Evolutionary conservation across 441 rosid species (phyloP).

Genomic region (Erodium texanum): DNA sequence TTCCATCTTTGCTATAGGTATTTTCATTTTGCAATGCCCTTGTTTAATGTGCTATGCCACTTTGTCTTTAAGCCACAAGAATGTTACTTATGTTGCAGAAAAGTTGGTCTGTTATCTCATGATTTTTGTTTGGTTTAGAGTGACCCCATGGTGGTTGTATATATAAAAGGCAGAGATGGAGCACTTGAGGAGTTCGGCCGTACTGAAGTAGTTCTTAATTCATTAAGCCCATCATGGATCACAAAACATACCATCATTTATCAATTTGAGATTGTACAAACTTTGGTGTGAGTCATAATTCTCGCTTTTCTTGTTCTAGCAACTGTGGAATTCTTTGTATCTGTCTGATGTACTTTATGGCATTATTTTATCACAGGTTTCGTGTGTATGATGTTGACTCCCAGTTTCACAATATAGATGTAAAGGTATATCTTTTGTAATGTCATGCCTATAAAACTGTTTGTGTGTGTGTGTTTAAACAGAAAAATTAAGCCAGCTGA

Average conservation of each 20-base stretch:
- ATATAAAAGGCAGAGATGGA: slow-evolving; percentile 63
- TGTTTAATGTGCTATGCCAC: slow-evolving; percentile 7
- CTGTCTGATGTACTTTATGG: slow-evolving; percentile 15
- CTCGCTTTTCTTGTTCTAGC: neutral
- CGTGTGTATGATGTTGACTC: slow-evolving; percentile 72
- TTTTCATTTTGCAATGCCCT: neutral
- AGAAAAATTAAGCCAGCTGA: too few species aligned
- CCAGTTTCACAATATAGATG: slow-evolving; percentile 57
- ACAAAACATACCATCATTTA: slow-evolving; percentile 37
- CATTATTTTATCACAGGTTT: slow-evolving; percentile 38
- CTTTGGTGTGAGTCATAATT: slow-evolving; percentile 52
- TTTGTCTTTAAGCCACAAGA: neutral
- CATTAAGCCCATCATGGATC: slow-evolving; percentile 76
- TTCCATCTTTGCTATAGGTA: neutral
- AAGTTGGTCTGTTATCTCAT: slow-evolving; percentile 13
- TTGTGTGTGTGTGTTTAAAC: neutral
- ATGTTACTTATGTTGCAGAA: slow-evolving; percentile 16
- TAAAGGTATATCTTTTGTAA: slow-evolving; percentile 42
- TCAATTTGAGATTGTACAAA: slow-evolving; percentile 76
- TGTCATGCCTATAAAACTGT: slow-evolving; percentile 6
- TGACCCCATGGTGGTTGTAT: slow-evolving; percentile 83
- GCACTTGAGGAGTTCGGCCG: slow-evolving; percentile 50
- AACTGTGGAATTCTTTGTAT: slow-evolving; percentile 11
- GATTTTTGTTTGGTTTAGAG: slow-evolving; percentile 48
- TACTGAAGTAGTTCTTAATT: slow-evolving; percentile 74